Conservation (phyloP, 1,284 basidiomycete genomes). For the Hymenochaete sp. region DNA sequence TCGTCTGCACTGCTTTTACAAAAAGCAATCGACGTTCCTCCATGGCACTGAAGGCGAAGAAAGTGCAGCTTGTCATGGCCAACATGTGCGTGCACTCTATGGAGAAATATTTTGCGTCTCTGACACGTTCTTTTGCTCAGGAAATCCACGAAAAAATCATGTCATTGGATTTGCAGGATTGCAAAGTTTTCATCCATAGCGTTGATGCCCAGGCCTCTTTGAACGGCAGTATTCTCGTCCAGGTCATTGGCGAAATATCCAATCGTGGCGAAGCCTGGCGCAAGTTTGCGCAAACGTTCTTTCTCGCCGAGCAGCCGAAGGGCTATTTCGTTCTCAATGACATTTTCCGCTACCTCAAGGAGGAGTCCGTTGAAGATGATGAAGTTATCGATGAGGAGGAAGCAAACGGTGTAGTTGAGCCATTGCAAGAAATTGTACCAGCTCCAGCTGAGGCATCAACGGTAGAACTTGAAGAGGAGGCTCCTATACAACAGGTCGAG, state of each 20-base stretch:
- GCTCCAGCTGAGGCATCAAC: slow-evolving; percentile 20
- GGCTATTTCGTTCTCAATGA: slow-evolving; percentile 99
- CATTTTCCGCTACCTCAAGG: slow-evolving; percentile 98
- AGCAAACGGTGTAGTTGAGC: slow-evolving; percentile 17
- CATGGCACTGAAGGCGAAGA: slow-evolving; percentile 97
- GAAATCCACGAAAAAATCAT: slow-evolving; percentile 97
- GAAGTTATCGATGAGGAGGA: slow-evolving; percentile 20
- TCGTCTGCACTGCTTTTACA: slow-evolving; percentile 98
- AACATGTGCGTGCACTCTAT: slow-evolving; percentile 62
- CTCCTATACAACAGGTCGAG: slow-evolving; percentile 23
- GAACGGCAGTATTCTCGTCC: slow-evolving; percentile 92
- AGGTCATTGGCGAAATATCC: slow-evolving; percentile 98
- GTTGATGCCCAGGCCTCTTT: slow-evolving; percentile 92
- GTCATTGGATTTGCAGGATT: slow-evolving; percentile 88
- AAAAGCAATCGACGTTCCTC: slow-evolving; percentile 93
- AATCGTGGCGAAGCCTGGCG: slow-evolving; percentile 88
- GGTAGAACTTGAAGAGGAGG: slow-evolving; percentile 22
- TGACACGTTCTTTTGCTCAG: slow-evolving; percentile 34
- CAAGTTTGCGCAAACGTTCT: slow-evolving; percentile 99
- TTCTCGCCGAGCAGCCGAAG: slow-evolving; percentile 97
- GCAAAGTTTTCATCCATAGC: slow-evolving; percentile 96
- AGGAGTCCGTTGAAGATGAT: slow-evolving; percentile 72
- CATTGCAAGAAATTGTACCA: slow-evolving; percentile 18
- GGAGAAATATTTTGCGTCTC: not conserved
- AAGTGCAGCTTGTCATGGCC: slow-evolving; percentile 77